Percentiles rank a stretch among this genome's conserved stretches.
Conservation (phyloP, 441 rosid genomes). For the Adansonia gregorii region DNA sequence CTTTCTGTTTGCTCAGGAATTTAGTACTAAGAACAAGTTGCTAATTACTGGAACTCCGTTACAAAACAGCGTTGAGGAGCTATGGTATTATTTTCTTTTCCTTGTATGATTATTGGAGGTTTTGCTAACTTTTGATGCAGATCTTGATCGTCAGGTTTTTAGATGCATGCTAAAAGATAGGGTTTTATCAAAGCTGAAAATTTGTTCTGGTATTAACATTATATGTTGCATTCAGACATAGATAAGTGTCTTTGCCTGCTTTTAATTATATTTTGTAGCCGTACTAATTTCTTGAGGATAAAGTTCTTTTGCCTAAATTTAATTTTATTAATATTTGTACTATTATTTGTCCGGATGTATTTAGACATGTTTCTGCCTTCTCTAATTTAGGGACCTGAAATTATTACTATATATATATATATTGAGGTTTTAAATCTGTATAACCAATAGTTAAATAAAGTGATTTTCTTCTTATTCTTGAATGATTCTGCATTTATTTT, state of each 20-base stretch:
- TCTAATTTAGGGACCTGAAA: background rate
- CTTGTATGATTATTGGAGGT: conserved; percentile 20
- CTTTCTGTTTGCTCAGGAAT: conserved; percentile 66
- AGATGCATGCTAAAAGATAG: background rate
- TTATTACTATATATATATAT: background rate
- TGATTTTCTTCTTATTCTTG: background rate
- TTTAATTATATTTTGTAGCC: background rate
- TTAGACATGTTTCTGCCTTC: background rate
- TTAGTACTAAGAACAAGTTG: conserved; percentile 95
- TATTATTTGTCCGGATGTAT: background rate
- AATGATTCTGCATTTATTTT: background rate
- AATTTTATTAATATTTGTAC: background rate
- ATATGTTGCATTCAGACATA: conserved; percentile 9
- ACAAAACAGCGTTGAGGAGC: conserved; percentile 99
- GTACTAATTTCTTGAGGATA: background rate
- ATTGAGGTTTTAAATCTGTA: background rate
- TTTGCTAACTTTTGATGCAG: background rate
- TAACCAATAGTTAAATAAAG: background rate
- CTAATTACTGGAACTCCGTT: conserved; percentile 99
- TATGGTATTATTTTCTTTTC: conserved; percentile 60
- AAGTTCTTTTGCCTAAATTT: background rate
- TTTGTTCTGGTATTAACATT: conserved; percentile 14
- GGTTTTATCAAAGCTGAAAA: background rate
- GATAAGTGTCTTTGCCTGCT: background rate
- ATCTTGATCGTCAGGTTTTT: background rate